These are phyloP conservation scores for Cryptococcus neoformans DNA, from an alignment of 1,284 basidiomycete genomes.

Conservation along the genomic window DNA sequence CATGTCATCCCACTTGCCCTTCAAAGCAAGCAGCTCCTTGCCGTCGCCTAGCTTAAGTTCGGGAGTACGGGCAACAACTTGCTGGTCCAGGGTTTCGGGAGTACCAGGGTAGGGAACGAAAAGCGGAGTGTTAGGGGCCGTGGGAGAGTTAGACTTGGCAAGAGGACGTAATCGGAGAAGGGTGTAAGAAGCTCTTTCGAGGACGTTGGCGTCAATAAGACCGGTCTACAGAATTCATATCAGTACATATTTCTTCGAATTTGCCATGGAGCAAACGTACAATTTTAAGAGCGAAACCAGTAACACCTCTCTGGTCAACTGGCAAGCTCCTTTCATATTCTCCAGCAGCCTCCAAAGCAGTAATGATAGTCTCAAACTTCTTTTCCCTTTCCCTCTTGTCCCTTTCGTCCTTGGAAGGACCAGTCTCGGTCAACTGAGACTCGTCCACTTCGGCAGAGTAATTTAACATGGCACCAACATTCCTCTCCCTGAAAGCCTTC, in stretches of 20 bases:
- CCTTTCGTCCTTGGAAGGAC: conserved; percentile 58
- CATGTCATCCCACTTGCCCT: conserved; percentile 25
- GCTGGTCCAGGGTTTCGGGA: conserved; percentile 44
- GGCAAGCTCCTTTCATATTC: conserved; percentile 64
- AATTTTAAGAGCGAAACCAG: conserved; percentile 79
- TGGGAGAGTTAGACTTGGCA: conserved; percentile 22
- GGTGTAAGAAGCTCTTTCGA: conserved; percentile 47
- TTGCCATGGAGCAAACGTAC: conserved; percentile 50
- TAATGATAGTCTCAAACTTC: conserved; percentile 63
- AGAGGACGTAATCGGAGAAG: conserved; percentile 43
- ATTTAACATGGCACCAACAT: conserved; percentile 74
- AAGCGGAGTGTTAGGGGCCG: conserved; percentile 6
- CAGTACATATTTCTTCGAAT: background rate
- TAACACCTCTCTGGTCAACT: conserved; percentile 53
- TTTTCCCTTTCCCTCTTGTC: conserved; percentile 57
- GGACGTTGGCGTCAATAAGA: conserved; percentile 44
- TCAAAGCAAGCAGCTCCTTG: conserved; percentile 20
- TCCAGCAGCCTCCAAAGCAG: conserved; percentile 69
- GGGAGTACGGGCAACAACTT: conserved; percentile 27
- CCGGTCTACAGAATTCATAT: conserved; percentile 33
- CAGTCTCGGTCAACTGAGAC: conserved; percentile 25
- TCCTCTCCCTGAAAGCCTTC: conserved; percentile 59
- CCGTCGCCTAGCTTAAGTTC: conserved; percentile 1
- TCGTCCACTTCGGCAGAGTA: conserved; percentile 81
- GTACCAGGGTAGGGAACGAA: conserved; percentile 64